Conservation (phyloP, 1,284 basidiomycete genomes). For the Mycena citricolor region DNA sequence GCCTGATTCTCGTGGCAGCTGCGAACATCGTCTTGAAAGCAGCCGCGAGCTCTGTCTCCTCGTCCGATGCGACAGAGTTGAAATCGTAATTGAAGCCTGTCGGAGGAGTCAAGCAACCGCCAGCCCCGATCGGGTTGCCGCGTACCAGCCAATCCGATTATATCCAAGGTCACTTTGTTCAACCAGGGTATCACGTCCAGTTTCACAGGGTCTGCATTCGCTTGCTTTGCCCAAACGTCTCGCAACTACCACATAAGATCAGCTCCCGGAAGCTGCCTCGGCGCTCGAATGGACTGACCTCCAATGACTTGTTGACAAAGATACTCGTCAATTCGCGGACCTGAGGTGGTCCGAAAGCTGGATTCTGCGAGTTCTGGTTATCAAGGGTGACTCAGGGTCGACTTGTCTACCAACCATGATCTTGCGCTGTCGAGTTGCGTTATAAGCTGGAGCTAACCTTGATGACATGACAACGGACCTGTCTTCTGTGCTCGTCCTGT, state of each 20-base stretch:
- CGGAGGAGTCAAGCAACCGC: not conserved
- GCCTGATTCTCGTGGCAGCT: no score
- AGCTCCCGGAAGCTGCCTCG: not conserved
- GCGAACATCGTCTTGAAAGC: conserved; percentile 38
- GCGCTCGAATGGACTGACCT: conserved; percentile 33
- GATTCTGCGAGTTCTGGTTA: conserved; percentile 21
- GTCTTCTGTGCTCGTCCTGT: conserved; percentile 25
- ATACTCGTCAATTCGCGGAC: conserved; percentile 42
- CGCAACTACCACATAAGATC: conserved; percentile 38
- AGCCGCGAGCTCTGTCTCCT: conserved; percentile 34
- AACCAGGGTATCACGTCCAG: conserved; percentile 57
- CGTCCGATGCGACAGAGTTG: conserved; percentile 40
- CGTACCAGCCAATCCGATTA: conserved; percentile 66
- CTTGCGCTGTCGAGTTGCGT: conserved; percentile 24
- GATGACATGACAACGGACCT: not conserved
- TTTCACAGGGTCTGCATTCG: conserved; percentile 30
- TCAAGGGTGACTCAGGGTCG: not conserved
- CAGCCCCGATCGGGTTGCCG: not conserved
- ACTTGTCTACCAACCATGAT: conserved; percentile 22
- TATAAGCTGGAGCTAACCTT: not conserved
- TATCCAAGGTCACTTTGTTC: conserved; percentile 59
- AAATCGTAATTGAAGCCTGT: conserved; percentile 69
- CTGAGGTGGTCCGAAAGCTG: conserved; percentile 34
- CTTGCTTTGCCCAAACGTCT: conserved; percentile 39
- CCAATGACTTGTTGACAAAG: conserved; percentile 50